Evolutionary conservation across 305 asterid genomes (phyloP).

Genomic region (Stenogyne calaminthoides): DNA sequence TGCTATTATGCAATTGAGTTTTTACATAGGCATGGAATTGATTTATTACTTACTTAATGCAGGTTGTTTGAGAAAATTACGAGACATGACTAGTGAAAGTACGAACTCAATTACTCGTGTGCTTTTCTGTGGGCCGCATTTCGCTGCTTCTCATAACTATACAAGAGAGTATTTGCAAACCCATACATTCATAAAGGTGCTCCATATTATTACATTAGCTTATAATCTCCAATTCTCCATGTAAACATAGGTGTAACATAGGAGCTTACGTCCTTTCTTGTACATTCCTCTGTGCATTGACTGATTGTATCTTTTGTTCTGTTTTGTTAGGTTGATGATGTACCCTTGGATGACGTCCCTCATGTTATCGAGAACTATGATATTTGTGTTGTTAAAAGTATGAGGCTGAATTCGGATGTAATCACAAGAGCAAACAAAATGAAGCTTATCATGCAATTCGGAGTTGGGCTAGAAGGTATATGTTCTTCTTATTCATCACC

Average conservation of each 20-base stretch:
- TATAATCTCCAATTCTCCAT: neutral
- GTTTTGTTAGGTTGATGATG: conserved; percentile 69
- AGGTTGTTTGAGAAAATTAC: conserved; percentile 41
- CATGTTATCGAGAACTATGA: conserved; percentile 72
- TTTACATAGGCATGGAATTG: neutral
- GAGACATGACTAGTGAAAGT: conserved; percentile 40
- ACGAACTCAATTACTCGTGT: conserved; percentile 48
- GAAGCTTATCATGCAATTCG: conserved; percentile 96
- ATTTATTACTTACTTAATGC: conserved; percentile 27
- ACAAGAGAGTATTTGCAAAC: conserved; percentile 73
- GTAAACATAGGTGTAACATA: neutral
- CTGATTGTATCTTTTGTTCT: conserved; percentile 5
- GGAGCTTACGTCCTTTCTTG: neutral
- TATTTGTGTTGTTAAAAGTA: conserved; percentile 68
- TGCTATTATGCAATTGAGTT: neutral
- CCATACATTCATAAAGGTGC: conserved; percentile 66
- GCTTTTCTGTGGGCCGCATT: conserved; percentile 84
- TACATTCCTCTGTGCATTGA: neutral
- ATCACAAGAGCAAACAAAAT: conserved; percentile 68
- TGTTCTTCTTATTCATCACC: conserved; percentile 27
- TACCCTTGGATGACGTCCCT: conserved; percentile 63
- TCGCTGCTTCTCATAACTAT: conserved; percentile 77
- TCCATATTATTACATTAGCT: conserved; percentile 20
- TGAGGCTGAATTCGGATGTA: conserved; percentile 67
- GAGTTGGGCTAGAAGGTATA: conserved; percentile 90